Base-by-base conservation (phyloP, 2,329 filamentous ascomycete species). In the Trichoderma sp. region DNA sequence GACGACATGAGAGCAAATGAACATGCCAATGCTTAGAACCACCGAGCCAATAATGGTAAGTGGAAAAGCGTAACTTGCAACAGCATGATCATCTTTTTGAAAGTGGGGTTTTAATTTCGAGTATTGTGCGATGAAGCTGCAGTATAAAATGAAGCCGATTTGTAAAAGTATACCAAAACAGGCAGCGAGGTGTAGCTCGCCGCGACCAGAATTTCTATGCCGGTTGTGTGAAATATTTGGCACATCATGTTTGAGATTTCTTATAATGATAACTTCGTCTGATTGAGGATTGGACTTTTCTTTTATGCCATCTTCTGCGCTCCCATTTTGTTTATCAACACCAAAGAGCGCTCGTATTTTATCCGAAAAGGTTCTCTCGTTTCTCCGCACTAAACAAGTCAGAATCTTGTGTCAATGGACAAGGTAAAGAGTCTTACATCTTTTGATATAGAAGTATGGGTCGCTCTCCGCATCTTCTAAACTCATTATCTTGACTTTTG, bases 1-100 rank as follows among this genome's bases (percentile, higher is more conserved):
- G 2, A 82, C 76, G 1, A 81, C 77, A 36, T 77, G 75, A 1
- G 76, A 74, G 65, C 79, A 82, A 1, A 80, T 34, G 0, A 79
- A 39, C 66, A 82, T 75, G 0, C 80, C 79, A 1, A 71, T 2
- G 0, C 76, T 73, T 20, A 82, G 61, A 0, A 79, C 0, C 0
- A 78, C 0, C 0, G 80, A 81, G 1, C 81, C 80, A 7, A 65
- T 20, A 0, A 73, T 68, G 7, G 74, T 76, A 17, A 76, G 73
- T 2, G 76, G 76, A 67, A 76, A 78, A 1, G 79, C 76, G 55
- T 79, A 77, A 5, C 4, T 6, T 0, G 63, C 59, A 6, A 77
- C 70, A 0, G 32, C 11, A 1, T 71, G 8, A 0, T 43, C 74
- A 34, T 65, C 26, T n/a, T 71, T 39, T 23, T 20, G 50, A 47